Evolutionary conservation across 805 yeast species (phyloP).

Genomic region (Wickerhamomyces subpelliculosus): DNA sequence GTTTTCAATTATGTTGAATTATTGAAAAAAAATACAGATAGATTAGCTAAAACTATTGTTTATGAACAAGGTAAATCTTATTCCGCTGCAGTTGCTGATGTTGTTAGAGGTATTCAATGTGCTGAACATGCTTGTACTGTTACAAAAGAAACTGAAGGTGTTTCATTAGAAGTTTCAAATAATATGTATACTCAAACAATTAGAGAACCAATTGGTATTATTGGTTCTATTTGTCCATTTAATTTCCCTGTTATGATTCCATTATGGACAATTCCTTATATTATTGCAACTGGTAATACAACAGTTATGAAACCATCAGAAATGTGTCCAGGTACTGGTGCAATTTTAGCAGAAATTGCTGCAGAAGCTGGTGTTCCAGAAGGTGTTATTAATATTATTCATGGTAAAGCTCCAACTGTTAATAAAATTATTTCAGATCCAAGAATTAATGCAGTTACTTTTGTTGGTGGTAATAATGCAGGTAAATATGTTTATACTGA

Average conservation of each 20-base stretch:
- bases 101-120: slow-evolving; percentile 70
- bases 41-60: slow-evolving; percentile 57
- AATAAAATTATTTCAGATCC: slow-evolving; percentile 66
- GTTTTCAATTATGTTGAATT: slow-evolving; percentile 64
- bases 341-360: slow-evolving; percentile 65
- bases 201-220: slow-evolving; percentile 69
- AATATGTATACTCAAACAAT: slow-evolving; percentile 71
- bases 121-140: slow-evolving; percentile 71
- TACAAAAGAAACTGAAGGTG: slow-evolving; percentile 58
- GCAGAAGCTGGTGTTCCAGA: slow-evolving; percentile 71
- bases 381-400: slow-evolving; percentile 66
- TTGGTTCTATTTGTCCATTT: slow-evolving; percentile 74
- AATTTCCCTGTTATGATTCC: slow-evolving; percentile 83
- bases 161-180: slow-evolving; percentile 55
- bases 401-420: slow-evolving; percentile 69
- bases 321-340: slow-evolving; percentile 76
- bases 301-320: slow-evolving; percentile 65
- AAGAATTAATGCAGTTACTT: slow-evolving; percentile 68
- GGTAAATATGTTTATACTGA: slow-evolving; percentile 66
- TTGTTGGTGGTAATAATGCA: slow-evolving; percentile 75
- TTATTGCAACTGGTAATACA: slow-evolving; percentile 68
- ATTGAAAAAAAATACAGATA: slow-evolving; percentile 58
- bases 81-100: slow-evolving; percentile 70
- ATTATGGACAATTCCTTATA: slow-evolving; percentile 49
- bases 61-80: slow-evolving; percentile 74